A percentile compares a stretch with the other conserved stretches of the same genome.
Evolutionary conservation across 2,329 filamentous ascomycete genomes (phyloP).

Genomic region (Talaromyces sp.): DNA sequence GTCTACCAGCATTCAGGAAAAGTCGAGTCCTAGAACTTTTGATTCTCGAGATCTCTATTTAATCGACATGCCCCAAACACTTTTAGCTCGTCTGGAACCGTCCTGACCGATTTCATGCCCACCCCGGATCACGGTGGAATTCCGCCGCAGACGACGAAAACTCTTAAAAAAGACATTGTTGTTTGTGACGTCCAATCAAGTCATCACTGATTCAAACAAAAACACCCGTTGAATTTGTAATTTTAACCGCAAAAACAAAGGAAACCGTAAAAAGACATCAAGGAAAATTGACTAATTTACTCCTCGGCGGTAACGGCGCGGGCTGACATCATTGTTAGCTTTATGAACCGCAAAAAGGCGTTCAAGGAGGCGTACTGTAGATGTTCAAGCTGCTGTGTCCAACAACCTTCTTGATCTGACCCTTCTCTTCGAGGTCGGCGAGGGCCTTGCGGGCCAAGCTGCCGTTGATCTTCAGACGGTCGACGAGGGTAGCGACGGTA

Average conservation of each 20-base stretch:
- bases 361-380: too few species aligned
- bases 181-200: conserved; percentile 8
- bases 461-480: conserved; percentile 99
- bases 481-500: conserved; percentile 96
- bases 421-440: conserved; percentile 93
- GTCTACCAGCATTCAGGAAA: background rate
- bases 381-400: conserved; percentile 97
- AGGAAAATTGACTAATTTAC: conserved; percentile 32
- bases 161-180: conserved; percentile 24
- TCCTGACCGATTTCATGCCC: conserved; percentile 22
- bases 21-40: conserved; percentile 19
- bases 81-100: conserved; percentile 5
- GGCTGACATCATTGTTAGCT: conserved; percentile 29
- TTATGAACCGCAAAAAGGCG: too few species aligned
- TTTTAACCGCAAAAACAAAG: conserved; percentile 23
- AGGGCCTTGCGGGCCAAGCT: conserved; percentile 89
- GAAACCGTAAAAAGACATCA: conserved; percentile 32
- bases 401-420: conserved; percentile 96
- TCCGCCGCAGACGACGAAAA: conserved; percentile 35
- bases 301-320: conserved; percentile 48
- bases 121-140: conserved; percentile 36
- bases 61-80: conserved; percentile 31
- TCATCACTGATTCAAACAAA: conserved; percentile 19
- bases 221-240: conserved; percentile 17
- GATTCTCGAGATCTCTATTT: conserved; percentile 28